Percentiles rank a stretch among this genome's conserved stretches.
Evolutionary conservation across 2,329 filamentous ascomycete species (phyloP).

Genomic region (Claviceps sorghi): DNA sequence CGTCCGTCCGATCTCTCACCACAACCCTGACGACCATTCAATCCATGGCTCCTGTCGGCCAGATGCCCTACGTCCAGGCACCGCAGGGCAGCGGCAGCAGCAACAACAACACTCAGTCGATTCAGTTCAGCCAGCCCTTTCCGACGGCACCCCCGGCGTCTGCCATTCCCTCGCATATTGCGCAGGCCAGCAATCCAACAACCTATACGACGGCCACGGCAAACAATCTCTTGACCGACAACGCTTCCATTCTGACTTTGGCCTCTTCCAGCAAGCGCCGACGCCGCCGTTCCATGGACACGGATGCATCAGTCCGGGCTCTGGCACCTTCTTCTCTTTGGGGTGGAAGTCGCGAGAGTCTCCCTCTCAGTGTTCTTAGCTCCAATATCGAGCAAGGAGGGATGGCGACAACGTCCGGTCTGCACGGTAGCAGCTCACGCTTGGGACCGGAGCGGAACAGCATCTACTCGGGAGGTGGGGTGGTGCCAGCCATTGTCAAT

Average conservation of each 20-base stretch:
- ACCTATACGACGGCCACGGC: constrained; percentile 69
- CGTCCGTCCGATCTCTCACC: constrained; percentile 65
- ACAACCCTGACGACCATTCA: constrained; percentile 80
- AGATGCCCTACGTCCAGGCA: constrained; percentile 16
- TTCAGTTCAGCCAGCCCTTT: constrained; percentile 53
- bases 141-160: constrained; percentile 50
- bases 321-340: constrained; percentile 71
- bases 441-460: constrained; percentile 52
- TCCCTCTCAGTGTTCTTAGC: constrained; percentile 66
- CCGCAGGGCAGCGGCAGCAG: constrained; percentile 18
- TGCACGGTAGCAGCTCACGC: constrained; percentile 35
- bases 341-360: constrained; percentile 65
- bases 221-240: constrained; percentile 69
- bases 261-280: constrained; percentile 70
- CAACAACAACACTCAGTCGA: constrained; percentile 28
- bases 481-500: constrained; percentile 48
- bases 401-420: constrained; percentile 30
- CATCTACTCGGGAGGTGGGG: constrained; percentile 65
- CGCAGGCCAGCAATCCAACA: constrained; percentile 42
- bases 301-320: constrained; percentile 71
- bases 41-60: constrained; percentile 48
- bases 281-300: constrained; percentile 67
- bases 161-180: constrained; percentile 58
- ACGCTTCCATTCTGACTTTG: constrained; percentile 72
- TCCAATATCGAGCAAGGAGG: constrained; percentile 45